Percentiles rank a stretch among this genome's conserved stretches.
Conservation (phyloP, 306 rosid genomes). For the Abrus precatorius region DNA sequence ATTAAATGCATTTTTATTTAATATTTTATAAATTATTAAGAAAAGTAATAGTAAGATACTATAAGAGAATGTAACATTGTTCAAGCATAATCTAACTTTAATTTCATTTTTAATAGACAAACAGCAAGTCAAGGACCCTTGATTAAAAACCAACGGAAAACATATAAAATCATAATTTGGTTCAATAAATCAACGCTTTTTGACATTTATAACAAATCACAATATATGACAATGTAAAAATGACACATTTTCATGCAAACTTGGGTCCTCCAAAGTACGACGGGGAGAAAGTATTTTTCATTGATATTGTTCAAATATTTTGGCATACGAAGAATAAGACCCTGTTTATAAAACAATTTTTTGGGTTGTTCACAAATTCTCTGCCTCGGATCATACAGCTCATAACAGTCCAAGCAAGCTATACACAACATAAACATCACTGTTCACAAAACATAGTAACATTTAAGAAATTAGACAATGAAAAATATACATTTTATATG, state of each 20-base stretch:
- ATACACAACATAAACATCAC: not conserved
- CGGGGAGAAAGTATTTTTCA: not conserved
- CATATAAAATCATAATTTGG: too few relatives aligned
- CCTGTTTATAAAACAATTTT: not conserved
- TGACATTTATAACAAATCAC: not conserved
- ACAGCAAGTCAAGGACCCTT: too few relatives aligned
- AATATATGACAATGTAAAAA: not conserved
- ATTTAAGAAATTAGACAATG: conserved; percentile 13
- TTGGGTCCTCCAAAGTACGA: not conserved
- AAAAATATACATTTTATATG: conserved; percentile 48
- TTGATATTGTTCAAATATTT: not conserved
- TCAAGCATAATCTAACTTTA: too few relatives aligned
- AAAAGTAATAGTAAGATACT: too few relatives aligned
- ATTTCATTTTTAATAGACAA: too few relatives aligned
- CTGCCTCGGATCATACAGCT: not conserved
- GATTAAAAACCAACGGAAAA: too few relatives aligned
- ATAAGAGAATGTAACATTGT: too few relatives aligned
- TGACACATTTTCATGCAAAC: not conserved
- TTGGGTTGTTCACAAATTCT: not conserved
- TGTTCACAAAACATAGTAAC: not conserved
- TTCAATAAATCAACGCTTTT: not conserved
- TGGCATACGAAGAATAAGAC: not conserved
- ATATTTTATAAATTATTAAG: too few relatives aligned
- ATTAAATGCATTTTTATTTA: too few relatives aligned
- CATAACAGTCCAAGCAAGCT: not conserved